Conservation (phyloP, 352 stramenopile genomes). For the Stramenopiles sp. region DNA sequence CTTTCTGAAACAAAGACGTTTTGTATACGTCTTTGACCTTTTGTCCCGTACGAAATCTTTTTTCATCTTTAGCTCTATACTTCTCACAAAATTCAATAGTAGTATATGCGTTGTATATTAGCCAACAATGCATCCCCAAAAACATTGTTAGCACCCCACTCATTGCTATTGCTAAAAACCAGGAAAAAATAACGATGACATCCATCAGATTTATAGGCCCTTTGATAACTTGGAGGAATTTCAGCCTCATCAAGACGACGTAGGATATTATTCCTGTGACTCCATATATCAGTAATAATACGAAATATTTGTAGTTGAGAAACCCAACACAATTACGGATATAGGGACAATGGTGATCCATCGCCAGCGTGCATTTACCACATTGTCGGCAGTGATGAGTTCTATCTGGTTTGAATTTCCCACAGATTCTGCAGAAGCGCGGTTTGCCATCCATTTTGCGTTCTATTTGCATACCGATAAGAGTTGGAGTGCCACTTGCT, state of each 20-base stretch:
- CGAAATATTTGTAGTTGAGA: constrained; percentile 30
- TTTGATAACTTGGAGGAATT: neutral
- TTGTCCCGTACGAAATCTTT: neutral
- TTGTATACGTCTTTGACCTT: constrained; percentile 12
- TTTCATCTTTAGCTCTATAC: neutral
- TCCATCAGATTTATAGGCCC: neutral
- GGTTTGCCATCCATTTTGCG: neutral
- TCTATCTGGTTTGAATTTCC: constrained; percentile 46
- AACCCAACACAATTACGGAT: constrained; percentile 56
- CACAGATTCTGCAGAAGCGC: constrained; percentile 32
- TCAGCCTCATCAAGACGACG: neutral
- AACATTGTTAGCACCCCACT: neutral
- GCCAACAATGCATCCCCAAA: neutral
- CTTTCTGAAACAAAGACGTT: constrained; percentile 2
- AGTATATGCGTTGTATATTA: neutral
- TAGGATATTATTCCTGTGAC: neutral
- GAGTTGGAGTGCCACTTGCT: neutral
- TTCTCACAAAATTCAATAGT: constrained; percentile 10
- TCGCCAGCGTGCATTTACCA: constrained; percentile 43
- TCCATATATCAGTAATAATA: neutral
- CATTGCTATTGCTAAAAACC: neutral
- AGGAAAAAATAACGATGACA: neutral
- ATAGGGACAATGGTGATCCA: constrained; percentile 56
- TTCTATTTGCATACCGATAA: neutral
- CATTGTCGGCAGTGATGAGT: constrained; percentile 50